These are phyloP conservation scores for Venturia oleaginea DNA, from an alignment of 2,329 filamentous ascomycete species.

Conservation along the genomic window DNA sequence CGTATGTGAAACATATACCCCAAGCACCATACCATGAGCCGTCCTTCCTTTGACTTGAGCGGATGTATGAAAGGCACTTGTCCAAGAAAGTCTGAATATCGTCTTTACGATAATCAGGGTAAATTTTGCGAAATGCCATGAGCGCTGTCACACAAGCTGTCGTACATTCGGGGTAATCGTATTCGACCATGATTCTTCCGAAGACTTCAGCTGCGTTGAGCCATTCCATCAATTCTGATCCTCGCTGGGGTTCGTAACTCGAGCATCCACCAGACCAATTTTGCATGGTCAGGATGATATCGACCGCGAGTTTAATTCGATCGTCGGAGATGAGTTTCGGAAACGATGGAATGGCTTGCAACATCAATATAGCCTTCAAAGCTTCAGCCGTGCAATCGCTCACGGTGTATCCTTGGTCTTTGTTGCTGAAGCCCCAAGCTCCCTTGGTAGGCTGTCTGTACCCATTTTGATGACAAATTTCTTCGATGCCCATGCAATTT, in stretches of 20 bases:
- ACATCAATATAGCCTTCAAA: slow-evolving; percentile 72
- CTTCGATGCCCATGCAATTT: slow-evolving; percentile 48
- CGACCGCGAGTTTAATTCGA: slow-evolving; percentile 77
- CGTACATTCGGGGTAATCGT: slow-evolving; percentile 96
- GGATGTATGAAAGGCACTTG: slow-evolving; percentile 74
- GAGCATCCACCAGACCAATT: slow-evolving; percentile 77
- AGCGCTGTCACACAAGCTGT: slow-evolving; percentile 87
- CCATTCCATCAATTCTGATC: slow-evolving; percentile 67
- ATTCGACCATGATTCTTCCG: slow-evolving; percentile 95
- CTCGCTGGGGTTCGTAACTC: slow-evolving; percentile 79
- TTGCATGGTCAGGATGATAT: slow-evolving; percentile 86
- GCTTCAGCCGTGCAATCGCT: slow-evolving; percentile 92
- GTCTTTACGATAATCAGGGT: slow-evolving; percentile 65
- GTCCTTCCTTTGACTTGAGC: slow-evolving; percentile 64
- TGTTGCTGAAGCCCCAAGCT: slow-evolving; percentile 92
- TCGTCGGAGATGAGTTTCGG: slow-evolving; percentile 64
- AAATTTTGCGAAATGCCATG: slow-evolving; percentile 69
- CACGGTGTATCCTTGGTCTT: slow-evolving; percentile 86
- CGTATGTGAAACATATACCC: slow-evolving; percentile 98
- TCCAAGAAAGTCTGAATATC: slow-evolving; percentile 69
- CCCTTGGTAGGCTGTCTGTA: slow-evolving; percentile 90
- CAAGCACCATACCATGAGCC: slow-evolving; percentile 98
- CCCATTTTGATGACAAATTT: slow-evolving; percentile 20
- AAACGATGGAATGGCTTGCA: slow-evolving; percentile 72
- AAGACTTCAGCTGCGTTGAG: slow-evolving; percentile 97